phyloP scores from a whole-genome alignment of 768 basidiomycete species.

The Coprinopsis sp. region DNA sequence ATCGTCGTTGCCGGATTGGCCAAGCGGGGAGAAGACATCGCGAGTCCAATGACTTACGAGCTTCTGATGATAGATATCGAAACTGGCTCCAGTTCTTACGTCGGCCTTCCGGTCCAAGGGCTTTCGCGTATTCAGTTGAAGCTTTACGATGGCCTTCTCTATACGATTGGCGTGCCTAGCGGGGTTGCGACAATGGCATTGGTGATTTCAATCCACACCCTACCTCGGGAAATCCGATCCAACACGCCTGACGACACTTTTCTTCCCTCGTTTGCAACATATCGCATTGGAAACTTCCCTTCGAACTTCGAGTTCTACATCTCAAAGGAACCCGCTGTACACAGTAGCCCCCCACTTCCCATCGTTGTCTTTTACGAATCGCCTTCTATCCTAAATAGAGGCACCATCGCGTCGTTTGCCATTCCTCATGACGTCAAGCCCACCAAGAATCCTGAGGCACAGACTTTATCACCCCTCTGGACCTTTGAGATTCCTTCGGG shows the following conservation, averaged over 20 bases:
- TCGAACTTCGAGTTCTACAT: conserved; percentile 3
- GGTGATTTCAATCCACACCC: not conserved
- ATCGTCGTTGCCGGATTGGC: conserved; percentile 9
- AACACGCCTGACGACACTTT: not conserved
- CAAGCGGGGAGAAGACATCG: not conserved
- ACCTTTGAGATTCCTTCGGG: not conserved
- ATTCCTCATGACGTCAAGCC: not conserved
- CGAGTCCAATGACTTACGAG: conserved; percentile 5
- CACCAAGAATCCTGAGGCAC: not conserved
- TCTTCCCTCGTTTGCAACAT: not conserved
- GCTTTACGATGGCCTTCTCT: conserved; percentile 1
- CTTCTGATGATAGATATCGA: conserved; percentile 8
- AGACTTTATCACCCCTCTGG: not conserved
- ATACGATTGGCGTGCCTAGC: not conserved
- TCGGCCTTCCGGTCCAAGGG: not conserved
- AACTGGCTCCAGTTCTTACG: not conserved
- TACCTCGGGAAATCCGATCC: not conserved
- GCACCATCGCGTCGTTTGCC: not conserved
- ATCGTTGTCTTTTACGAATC: conserved; percentile 1
- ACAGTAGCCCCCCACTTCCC: not conserved
- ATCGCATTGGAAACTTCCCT: not conserved
- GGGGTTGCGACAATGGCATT: not conserved
- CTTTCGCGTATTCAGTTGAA: not conserved
- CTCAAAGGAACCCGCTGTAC: not conserved
- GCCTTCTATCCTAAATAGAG: not conserved